phyloP scores from a whole-genome alignment of 225 moss, liverwort and hornwort species.

The Bryoerythrophyllum caledonicum region DNA sequence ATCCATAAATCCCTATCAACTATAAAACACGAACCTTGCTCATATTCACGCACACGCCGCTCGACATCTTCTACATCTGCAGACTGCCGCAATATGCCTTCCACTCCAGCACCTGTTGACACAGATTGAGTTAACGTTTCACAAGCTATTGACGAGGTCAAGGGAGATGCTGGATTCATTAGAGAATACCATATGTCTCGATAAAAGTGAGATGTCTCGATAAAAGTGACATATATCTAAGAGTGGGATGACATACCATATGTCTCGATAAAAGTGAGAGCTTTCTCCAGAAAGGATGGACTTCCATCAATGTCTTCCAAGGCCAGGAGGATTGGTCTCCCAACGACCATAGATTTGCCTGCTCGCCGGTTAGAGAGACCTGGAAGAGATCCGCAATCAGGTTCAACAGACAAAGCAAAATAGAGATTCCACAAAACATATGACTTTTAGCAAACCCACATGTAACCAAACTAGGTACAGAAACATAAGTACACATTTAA shows the following conservation, averaged over 20 bases:
- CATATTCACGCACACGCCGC: constrained; percentile 90
- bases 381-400: constrained; percentile 19
- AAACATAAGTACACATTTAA: not conserved
- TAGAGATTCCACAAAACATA: not conserved
- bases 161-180: not conserved
- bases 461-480: not conserved
- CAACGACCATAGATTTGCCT: constrained; percentile 81
- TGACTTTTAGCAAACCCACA: not conserved
- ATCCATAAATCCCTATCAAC: not conserved
- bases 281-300: constrained; percentile 94
- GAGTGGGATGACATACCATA: constrained; percentile 51
- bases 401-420: not conserved
- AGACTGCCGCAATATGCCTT: constrained; percentile 94
- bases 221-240: constrained; percentile 52
- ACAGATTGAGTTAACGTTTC: not conserved
- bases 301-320: constrained; percentile 93
- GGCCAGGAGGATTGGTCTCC: constrained; percentile 89
- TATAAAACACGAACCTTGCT: constrained; percentile 48
- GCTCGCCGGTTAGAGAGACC: constrained; percentile 68
- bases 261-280: constrained; percentile 85
- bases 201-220: too few species aligned
- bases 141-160: not conserved
- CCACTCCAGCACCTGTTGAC: constrained; percentile 70
- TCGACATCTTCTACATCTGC: constrained; percentile 98
- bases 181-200: too few species aligned